Percentiles rank a stretch among this genome's conserved stretches.
Evolutionary conservation across 2,329 filamentous ascomycete species (phyloP).

Genomic region (Aspergillus bombycis): DNA sequence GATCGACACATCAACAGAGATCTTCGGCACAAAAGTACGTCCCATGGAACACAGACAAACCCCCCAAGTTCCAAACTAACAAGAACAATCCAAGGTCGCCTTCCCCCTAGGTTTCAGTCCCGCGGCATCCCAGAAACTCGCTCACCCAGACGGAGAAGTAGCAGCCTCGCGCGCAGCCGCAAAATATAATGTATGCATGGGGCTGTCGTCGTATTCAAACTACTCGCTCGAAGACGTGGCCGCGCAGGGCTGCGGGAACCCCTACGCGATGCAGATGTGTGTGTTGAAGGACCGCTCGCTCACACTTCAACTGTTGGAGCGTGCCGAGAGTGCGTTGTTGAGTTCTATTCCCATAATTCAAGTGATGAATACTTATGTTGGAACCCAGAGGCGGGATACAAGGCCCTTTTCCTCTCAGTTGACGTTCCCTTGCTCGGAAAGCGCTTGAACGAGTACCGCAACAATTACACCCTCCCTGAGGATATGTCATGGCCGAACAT

Average conservation of each 20-base stretch:
- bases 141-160: conserved; percentile 56
- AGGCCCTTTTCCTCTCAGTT: conserved; percentile 58
- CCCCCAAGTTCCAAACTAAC: not conserved
- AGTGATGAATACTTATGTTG: not conserved
- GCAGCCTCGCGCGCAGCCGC: conserved; percentile 54
- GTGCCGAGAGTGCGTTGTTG: conserved; percentile 46
- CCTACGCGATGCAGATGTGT: conserved; percentile 60
- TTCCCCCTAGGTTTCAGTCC: conserved; percentile 60
- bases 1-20: conserved; percentile 48
- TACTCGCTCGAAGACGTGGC: conserved; percentile 52
- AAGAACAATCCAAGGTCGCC: conserved; percentile 32
- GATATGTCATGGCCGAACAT: conserved; percentile 51
- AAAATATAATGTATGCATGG: conserved; percentile 50
- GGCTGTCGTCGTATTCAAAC: conserved; percentile 53
- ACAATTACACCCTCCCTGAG: conserved; percentile 53
- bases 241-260: conserved; percentile 43
- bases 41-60: not conserved
- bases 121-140: conserved; percentile 57
- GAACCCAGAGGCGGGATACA: conserved; percentile 50
- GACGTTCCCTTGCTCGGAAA: conserved; percentile 59
- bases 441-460: conserved; percentile 57
- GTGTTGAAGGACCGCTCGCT: conserved; percentile 53
- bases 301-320: conserved; percentile 45
- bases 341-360: not conserved
- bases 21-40: conserved; percentile 46